Evolutionary conservation across 2,329 filamentous ascomycete genomes (phyloP).

Genomic region (Huntiella abstrusa): DNA sequence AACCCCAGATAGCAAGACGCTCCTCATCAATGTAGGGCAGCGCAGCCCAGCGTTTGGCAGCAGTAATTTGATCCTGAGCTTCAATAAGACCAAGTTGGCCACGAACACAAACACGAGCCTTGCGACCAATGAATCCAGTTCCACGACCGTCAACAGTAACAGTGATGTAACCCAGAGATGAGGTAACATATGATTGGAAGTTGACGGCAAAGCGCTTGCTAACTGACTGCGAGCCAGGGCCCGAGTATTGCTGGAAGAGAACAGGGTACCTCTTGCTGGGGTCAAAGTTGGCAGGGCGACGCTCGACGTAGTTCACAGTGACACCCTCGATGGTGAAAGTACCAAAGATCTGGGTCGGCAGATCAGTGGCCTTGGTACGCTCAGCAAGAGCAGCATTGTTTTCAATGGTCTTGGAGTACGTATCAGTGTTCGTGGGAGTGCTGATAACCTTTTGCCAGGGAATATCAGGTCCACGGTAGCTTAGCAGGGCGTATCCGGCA

Average conservation of each 20-base stretch:
- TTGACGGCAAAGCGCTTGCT: slow-evolving; percentile 64
- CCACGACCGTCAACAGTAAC: slow-evolving; percentile 88
- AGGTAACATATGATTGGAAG: slow-evolving; percentile 79
- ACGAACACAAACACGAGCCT: slow-evolving; percentile 63
- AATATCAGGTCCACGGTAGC: slow-evolving; percentile 65
- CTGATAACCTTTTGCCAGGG: slow-evolving; percentile 84
- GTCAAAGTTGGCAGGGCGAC: slow-evolving; percentile 76
- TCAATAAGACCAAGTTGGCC: slow-evolving; percentile 74
- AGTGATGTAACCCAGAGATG: slow-evolving; percentile 74
- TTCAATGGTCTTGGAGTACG: slow-evolving; percentile 56
- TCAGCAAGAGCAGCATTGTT: slow-evolving; percentile 53
- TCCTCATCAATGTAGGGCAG: slow-evolving; percentile 68
- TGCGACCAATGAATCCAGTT: slow-evolving; percentile 76
- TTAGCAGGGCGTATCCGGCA: slow-evolving; percentile 66
- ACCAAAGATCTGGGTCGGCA: slow-evolving; percentile 67
- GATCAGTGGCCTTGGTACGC: slow-evolving; percentile 54
- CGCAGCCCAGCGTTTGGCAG: slow-evolving; percentile 64
- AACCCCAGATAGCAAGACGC: slow-evolving; percentile 89
- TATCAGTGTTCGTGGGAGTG: slow-evolving; percentile 48
- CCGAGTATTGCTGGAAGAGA: slow-evolving; percentile 86
- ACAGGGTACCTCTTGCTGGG: slow-evolving; percentile 75
- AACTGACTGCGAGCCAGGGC: slow-evolving; percentile 82
- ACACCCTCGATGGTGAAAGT: slow-evolving; percentile 71
- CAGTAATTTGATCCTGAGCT: slow-evolving; percentile 75
- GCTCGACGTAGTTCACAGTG: slow-evolving; percentile 55